These are phyloP conservation scores for Bacterosira constricta DNA, from an alignment of 108 stramenopile species.

Conservation along the genomic window DNA sequence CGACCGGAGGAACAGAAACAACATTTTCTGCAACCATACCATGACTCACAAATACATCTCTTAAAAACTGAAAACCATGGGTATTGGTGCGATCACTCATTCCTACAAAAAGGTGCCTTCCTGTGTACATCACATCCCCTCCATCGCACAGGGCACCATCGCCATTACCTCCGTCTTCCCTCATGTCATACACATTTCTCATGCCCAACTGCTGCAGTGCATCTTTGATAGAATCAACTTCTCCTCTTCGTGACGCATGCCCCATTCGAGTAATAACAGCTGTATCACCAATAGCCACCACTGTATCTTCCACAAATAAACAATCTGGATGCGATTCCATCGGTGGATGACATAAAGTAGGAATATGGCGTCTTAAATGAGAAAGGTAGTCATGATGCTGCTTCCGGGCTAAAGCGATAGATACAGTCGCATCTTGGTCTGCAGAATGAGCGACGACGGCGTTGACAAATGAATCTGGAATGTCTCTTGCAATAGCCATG, in stretches of 20 bases:
- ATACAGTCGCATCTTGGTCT: constrained; percentile 9
- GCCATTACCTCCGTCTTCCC: constrained; percentile 4
- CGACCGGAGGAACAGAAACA: constrained; percentile 41
- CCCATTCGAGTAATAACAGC: constrained; percentile 60
- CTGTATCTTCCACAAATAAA: constrained; percentile 81
- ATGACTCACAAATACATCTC: constrained; percentile 36
- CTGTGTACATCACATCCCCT: constrained; percentile 73
- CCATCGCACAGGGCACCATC: constrained; percentile 57
- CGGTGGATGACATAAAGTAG: constrained; percentile 51
- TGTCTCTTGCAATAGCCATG: constrained; percentile 55
- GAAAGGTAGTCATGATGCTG: constrained; percentile 57
- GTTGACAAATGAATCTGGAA: constrained; percentile 57
- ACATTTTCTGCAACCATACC: constrained; percentile 6
- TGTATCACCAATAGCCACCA: constrained; percentile 51
- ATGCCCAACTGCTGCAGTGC: constrained; percentile 40
- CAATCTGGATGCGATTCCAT: constrained; percentile 64
- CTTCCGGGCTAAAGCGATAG: constrained; percentile 23
- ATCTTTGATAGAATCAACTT: constrained; percentile 57
- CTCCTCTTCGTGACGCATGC: constrained; percentile 59
- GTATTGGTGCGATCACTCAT: constrained; percentile 63
- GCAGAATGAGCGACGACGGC: constrained; percentile 47
- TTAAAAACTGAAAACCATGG: constrained; percentile 41
- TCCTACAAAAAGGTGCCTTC: constrained; percentile 72
- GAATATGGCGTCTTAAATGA: constrained; percentile 41
- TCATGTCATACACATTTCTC: constrained; percentile 57